Base-by-base conservation (phyloP, 768 basidiomycete species). In the Suillus brevipes region DNA sequence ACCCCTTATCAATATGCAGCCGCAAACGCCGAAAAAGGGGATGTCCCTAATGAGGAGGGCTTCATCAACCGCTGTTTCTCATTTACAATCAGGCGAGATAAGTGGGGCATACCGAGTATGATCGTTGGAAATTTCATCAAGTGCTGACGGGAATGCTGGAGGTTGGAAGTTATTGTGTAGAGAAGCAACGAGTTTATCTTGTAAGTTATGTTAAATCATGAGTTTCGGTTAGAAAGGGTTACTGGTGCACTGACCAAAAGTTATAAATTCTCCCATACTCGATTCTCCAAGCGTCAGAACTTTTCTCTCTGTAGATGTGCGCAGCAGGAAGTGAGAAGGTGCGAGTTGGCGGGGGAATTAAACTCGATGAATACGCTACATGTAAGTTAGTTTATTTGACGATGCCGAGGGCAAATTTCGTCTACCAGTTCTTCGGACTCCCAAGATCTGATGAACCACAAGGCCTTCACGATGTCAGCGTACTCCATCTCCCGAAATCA, bases 61-160 rank as follows among this genome's bases (percentile, higher is more conserved):
- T 89, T 89, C 69, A 86, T 94, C 69, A 93, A 88, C 71, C 95
- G 92, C 73, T 94, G 92, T 71, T 94, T 94, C 76, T 93, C 90
- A 23, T 94, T 95, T 73, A 94, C 91, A 10, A 94, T 95, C 63
- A 83, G 92, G 60, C 78, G 92, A 66, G 91, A 94, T 71, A 89
- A 88, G 72, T 92, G 88, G 86, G 91, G 91, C 0, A 94, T 94
- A 67, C 93, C 92, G 38, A 93, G 88, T 58, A 90, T 94, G 88
- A 93, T 95, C 70, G 91, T 94, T n/a, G 94, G 94, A 16, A 94
- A 94, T 73, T 94, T 94, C 69, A 92, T 94, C 71, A 86, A 84
- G 72, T 91, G 87, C 68, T 88, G 68, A 78, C 52, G 16, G 31
- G 16, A 18, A 37, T 49, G 16, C 28, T 55, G 18, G 37, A n/a